Base-by-base conservation (phyloP, 2,329 filamentous ascomycete species). In the Pseudocercospora musae region DNA sequence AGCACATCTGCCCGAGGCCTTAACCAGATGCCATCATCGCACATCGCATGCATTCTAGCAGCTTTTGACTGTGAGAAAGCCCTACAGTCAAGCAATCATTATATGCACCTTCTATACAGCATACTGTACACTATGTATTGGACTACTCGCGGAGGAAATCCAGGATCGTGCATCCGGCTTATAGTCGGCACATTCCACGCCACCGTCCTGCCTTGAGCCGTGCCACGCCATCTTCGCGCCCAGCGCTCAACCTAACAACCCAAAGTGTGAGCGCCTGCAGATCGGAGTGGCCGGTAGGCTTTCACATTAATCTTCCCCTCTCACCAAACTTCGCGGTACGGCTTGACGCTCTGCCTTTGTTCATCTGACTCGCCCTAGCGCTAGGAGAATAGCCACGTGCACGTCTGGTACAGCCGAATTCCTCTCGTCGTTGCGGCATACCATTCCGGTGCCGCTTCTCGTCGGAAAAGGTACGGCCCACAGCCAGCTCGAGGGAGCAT, bases 251-350 rank as follows among this genome's bases (percentile, higher is more conserved):
- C 33, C n/a, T 44, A 56, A 56, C 13, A 20, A 33, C 53, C 29
- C 53, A 56, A 29, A 23, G 20, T 20, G 20, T 18, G n/a, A n/a
- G 31, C 21, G 15, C 21, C 53, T 23, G 31, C 37, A 40, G 37
- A 56, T n/a, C 33, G 53, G 53, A 23, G 33, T 56, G 53, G 31
- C 53, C 53, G 53, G 18, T 56, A 40, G 29, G 53, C 53, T 56
- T 56, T 15, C 31, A 40, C 33, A 13, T 23, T 44, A 23, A 40
- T 52, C 23, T 25, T 52, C 2, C 48, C 25, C 44, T 21, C 9
- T 25, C 10, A 15, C 44, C 37, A 40, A 13, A 21, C n/a, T 48
- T 25, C 20, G 23, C 25, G 20, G 23, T 10, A 52, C 48, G 8
- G n/a, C 21, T 29, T n/a, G 15, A 27, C 25, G 25, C 20, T 52